phyloP scores from a whole-genome alignment of 2,329 filamentous ascomycete species.

The Sporothrix sp. region DNA sequence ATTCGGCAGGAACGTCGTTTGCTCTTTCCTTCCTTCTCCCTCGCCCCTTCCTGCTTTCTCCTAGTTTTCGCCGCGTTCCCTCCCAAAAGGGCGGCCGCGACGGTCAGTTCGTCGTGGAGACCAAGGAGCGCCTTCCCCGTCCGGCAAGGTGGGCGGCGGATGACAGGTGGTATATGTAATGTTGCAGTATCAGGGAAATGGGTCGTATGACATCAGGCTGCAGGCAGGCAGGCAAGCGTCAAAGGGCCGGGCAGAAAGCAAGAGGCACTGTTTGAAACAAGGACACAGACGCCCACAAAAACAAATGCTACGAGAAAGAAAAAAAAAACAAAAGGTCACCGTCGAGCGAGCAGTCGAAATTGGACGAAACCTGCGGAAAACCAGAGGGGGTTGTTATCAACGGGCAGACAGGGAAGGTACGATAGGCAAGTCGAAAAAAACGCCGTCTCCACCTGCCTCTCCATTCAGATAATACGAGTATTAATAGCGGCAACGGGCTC shows the following conservation, averaged over 20 bases:
- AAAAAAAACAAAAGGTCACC: neutral
- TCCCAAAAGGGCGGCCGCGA: conserved; percentile 1
- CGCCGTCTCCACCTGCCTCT: neutral
- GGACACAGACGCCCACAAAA: neutral
- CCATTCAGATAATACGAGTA: neutral
- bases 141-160: conserved; percentile 1
- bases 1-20: too few species aligned
- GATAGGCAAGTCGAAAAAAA: conserved; percentile 3
- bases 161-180: neutral
- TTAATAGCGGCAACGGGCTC: neutral
- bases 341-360: neutral
- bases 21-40: neutral
- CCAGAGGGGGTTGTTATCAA: neutral
- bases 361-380: neutral
- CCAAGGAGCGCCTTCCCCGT: conserved; percentile 2
- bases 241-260: neutral
- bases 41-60: neutral
- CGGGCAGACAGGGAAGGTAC: neutral
- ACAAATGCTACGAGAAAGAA: neutral
- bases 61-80: neutral
- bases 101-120: neutral
- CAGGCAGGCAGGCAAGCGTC: neutral
- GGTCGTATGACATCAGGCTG: conserved; percentile 7
- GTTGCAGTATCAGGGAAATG: neutral
- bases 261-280: too few species aligned